Evolutionary conservation across 2,329 filamentous ascomycete species (phyloP).

Genomic region (Microcera coccophila): DNA sequence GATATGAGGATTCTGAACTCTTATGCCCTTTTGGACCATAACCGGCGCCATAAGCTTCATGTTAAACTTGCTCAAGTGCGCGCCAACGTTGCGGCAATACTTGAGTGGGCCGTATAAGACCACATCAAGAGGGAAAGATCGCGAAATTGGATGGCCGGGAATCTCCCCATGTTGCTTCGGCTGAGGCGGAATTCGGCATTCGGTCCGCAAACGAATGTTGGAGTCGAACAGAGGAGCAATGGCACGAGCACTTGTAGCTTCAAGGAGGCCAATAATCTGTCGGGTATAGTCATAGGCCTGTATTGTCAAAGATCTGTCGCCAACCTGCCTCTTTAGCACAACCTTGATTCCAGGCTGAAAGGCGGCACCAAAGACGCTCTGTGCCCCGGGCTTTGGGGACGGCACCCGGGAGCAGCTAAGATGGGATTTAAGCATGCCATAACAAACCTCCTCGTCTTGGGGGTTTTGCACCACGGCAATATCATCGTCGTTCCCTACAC

Average conservation of each 20-base stretch:
- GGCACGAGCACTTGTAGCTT: constrained; percentile 61
- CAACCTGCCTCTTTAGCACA: constrained; percentile 56
- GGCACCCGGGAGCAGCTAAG: constrained; percentile 68
- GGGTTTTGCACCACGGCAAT: constrained; percentile 55
- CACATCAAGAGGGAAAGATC: constrained; percentile 61
- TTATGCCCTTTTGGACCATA: constrained; percentile 62
- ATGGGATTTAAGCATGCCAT: constrained; percentile 68
- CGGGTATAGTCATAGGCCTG: constrained; percentile 69
- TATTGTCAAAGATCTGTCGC: constrained; percentile 58
- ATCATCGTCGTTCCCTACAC: constrained; percentile 51
- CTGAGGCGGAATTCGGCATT: constrained; percentile 66
- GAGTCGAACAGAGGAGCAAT: constrained; percentile 72
- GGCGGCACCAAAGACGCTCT: constrained; percentile 52
- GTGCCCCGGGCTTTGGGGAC: constrained; percentile 59
- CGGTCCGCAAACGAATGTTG: constrained; percentile 61
- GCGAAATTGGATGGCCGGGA: constrained; percentile 59
- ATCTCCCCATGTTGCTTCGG: constrained; percentile 60
- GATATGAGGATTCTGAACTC: constrained; percentile 73
- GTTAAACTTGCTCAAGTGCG: constrained; percentile 58
- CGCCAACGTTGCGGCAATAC: constrained; percentile 62
- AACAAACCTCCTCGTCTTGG: constrained; percentile 70
- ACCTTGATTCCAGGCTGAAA: constrained; percentile 75
- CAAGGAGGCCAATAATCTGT: constrained; percentile 71
- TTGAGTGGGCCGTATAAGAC: constrained; percentile 76
- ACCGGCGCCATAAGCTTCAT: constrained; percentile 65